A percentile compares a stretch with the other conserved stretches of the same genome.
These are phyloP conservation scores for Hymenoscyphus infarciens DNA, from an alignment of 2,329 filamentous ascomycete species.

Conservation along the genomic window DNA sequence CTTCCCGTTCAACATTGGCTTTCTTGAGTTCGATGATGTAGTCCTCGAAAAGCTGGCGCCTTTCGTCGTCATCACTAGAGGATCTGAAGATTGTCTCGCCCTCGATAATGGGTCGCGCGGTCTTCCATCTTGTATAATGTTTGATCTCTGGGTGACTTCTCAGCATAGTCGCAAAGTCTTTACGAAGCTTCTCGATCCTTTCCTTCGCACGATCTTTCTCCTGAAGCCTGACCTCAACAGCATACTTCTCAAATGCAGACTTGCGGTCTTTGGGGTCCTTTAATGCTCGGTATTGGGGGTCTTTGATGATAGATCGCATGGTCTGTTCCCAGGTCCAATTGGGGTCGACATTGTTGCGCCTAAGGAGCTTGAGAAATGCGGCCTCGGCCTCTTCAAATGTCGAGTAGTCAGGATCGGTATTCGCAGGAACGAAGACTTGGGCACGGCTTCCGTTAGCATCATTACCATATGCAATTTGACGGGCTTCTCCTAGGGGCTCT, in stretches of 20 bases:
- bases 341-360: conserved; percentile 77
- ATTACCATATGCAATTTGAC: conserved; percentile 55
- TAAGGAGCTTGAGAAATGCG: conserved; percentile 87
- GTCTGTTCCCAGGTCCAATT: conserved; percentile 94
- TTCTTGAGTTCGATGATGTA: conserved; percentile 85
- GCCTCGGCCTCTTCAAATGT: conserved; percentile 85
- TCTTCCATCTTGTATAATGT: conserved; percentile 96
- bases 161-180: conserved; percentile 95
- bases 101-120: conserved; percentile 88
- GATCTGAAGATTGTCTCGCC: conserved; percentile 94
- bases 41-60: conserved; percentile 87
- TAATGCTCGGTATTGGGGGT: conserved; percentile 88
- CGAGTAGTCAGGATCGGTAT: conserved; percentile 72
- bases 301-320: conserved; percentile 79
- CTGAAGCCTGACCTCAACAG: conserved; percentile 80
- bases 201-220: conserved; percentile 95
- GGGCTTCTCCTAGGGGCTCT: conserved; percentile 49
- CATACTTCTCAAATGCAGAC: conserved; percentile 91
- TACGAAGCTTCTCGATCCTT: conserved; percentile 82
- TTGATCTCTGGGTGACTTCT: conserved; percentile 96
- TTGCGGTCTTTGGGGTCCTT: conserved; percentile 90
- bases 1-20: conserved; percentile 71
- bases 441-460: conserved; percentile 46
- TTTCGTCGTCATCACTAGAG: conserved; percentile 81
- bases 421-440: conserved; percentile 59